Conservation (phyloP, 371 early-diverging fungal genomes). For the Apophysomyces trapeziformis region DNA sequence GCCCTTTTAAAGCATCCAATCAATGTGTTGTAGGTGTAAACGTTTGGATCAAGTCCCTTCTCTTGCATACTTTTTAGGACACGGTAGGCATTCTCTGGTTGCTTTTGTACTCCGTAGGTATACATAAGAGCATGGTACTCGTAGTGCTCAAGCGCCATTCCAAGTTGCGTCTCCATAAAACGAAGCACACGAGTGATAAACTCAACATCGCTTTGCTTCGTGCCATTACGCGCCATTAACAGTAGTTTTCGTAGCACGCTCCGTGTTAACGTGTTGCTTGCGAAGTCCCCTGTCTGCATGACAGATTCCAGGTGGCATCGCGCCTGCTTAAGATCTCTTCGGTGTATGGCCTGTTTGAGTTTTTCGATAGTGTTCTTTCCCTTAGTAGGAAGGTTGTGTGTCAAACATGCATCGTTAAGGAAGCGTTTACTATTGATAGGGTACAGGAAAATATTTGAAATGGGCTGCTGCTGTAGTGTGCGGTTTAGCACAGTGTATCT, state of each 20-base stretch:
- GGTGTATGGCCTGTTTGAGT: conserved; percentile 17
- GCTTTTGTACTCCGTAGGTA: conserved; percentile 37
- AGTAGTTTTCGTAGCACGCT: conserved; percentile 24
- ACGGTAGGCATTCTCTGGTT: conserved; percentile 26
- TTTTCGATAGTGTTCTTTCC: not conserved
- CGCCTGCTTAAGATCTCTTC: conserved; percentile 18
- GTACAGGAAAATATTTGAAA: not conserved
- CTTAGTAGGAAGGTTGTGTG: not conserved
- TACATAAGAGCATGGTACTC: conserved; percentile 50
- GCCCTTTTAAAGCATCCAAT: conserved; percentile 53
- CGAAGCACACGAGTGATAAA: conserved; percentile 26
- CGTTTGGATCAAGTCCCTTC: conserved; percentile 25
- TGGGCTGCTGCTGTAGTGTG: not conserved
- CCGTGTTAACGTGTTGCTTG: conserved; percentile 20
- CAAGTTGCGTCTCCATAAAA: conserved; percentile 32
- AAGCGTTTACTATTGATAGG: not conserved
- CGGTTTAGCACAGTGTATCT: not conserved
- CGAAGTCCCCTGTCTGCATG: not conserved
- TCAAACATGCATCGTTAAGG: not conserved
- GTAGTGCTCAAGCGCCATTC: conserved; percentile 24
- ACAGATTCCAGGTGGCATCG: conserved; percentile 16
- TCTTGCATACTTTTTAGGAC: conserved; percentile 39
- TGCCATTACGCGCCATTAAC: conserved; percentile 26
- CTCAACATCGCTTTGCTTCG: conserved; percentile 21
- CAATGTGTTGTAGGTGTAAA: conserved; percentile 55